Evolutionary conservation across 139 green algal genomes (phyloP).

Genomic region (Bryopsis sp.): DNA sequence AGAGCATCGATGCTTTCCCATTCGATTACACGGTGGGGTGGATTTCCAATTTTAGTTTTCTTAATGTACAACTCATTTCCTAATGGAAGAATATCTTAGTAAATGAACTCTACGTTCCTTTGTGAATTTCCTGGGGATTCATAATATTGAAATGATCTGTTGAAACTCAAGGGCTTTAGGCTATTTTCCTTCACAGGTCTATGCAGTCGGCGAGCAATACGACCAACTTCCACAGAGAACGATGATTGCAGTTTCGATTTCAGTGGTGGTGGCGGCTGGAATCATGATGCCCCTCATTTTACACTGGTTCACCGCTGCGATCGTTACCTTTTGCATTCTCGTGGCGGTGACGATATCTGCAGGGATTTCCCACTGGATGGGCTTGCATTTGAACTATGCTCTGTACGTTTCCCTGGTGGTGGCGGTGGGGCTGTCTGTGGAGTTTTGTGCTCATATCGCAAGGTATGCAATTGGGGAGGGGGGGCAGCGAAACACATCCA

Average conservation of each 20-base stretch:
- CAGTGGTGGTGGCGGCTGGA: constrained; percentile 1
- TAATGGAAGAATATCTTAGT: too few species aligned
- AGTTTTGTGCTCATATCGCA: constrained; percentile 19
- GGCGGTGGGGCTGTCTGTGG: constrained; percentile 14
- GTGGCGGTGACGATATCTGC: background rate
- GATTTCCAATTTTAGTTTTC: too few species aligned
- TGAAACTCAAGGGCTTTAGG: too few species aligned
- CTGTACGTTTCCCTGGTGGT: constrained; percentile 11
- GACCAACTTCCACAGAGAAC: background rate
- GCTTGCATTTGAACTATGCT: background rate
- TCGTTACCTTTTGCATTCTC: constrained; percentile 7
- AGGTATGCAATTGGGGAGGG: too few species aligned
- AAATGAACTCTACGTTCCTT: too few species aligned
- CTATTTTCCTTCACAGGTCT: too few species aligned
- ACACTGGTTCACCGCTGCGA: background rate
- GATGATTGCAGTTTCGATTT: background rate
- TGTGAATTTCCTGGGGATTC: too few species aligned
- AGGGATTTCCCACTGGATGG: constrained; percentile 3
- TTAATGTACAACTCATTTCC: too few species aligned
- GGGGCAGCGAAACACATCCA: too few species aligned
- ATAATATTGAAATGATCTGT: too few species aligned
- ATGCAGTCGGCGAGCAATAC: constrained; percentile 18
- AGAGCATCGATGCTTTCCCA: background rate
- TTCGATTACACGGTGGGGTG: constrained; percentile 10
- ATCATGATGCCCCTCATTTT: constrained; percentile 19